A percentile compares a stretch with the other conserved stretches of the same genome.
These are phyloP conservation scores for Aspergillus wentii DNA, from an alignment of 495 filamentous ascomycete genomes.

Conservation along the genomic window DNA sequence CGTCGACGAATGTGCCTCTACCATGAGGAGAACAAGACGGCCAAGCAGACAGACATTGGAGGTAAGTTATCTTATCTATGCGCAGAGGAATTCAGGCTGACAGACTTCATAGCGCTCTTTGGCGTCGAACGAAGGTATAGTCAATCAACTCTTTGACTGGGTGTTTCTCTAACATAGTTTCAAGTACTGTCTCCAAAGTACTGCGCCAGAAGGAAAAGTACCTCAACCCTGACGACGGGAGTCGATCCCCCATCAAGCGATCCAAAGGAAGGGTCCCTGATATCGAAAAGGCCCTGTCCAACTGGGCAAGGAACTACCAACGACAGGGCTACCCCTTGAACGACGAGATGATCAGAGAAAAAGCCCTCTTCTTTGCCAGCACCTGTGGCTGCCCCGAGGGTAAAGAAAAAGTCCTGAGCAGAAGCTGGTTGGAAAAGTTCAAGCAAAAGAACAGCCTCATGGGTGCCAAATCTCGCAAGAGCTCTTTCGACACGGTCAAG, in stretches of 20 bases:
- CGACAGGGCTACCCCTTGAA: conserved; percentile 69
- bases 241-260: conserved; percentile 81
- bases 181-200: conserved; percentile 96
- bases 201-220: conserved; percentile 96
- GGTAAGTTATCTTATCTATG: conserved; percentile 46
- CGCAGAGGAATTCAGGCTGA: conserved; percentile 18
- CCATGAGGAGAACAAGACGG: conserved; percentile 86
- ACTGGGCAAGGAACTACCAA: conserved; percentile 80
- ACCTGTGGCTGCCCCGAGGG: conserved; percentile 71
- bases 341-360: conserved; percentile 83
- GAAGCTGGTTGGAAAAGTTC: conserved; percentile 92
- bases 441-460: conserved; percentile 85
- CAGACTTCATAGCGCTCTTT: conserved; percentile 63
- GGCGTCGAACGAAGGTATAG: conserved; percentile 95
- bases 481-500: conserved; percentile 56
- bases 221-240: conserved; percentile 81
- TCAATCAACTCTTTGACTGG: background rate
- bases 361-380: conserved; percentile 79
- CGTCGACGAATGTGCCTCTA: conserved; percentile 92
- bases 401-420: conserved; percentile 68
- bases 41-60: conserved; percentile 99
- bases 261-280: conserved; percentile 89
- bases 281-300: conserved; percentile 89
- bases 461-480: conserved; percentile 60
- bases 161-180: conserved; percentile 23